These are phyloP conservation scores for Hanseniaspora lachancei DNA, from an alignment of 805 yeast genomes.

Conservation along the genomic window DNA sequence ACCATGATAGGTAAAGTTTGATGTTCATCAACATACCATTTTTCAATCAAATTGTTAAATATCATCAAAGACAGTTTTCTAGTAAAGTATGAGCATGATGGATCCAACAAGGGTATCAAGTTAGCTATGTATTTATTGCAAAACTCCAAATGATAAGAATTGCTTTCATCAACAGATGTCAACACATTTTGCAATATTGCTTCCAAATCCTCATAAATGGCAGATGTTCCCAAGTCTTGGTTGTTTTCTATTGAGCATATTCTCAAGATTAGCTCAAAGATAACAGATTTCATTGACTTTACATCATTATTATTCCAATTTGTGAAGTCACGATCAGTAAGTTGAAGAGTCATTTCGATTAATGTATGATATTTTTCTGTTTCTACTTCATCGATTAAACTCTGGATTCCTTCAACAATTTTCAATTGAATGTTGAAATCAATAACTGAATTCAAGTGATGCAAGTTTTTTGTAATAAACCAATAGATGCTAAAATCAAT, in stretches of 20 bases:
- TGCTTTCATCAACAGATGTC: neutral
- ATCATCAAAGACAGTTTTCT: neutral
- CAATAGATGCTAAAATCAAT: neutral
- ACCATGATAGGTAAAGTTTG: conserved; percentile 21
- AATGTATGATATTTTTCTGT: neutral
- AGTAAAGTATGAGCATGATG: neutral
- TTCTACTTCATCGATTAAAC: neutral
- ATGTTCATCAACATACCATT: conserved; percentile 23
- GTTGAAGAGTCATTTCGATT: neutral
- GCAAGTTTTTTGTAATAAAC: neutral
- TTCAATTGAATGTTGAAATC: neutral
- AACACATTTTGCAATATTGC: neutral
- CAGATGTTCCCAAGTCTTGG: neutral
- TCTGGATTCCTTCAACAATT: neutral
- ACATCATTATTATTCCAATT: neutral
- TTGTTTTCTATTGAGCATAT: neutral
- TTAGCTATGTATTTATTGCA: conserved; percentile 2
- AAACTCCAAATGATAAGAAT: neutral
- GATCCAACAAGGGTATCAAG: neutral
- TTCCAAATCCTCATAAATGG: neutral
- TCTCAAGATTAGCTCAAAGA: neutral
- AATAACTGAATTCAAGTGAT: neutral
- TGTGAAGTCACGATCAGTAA: neutral
- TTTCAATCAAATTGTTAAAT: conserved; percentile 16
- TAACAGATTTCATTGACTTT: neutral